A percentile compares a stretch with the other conserved stretches of the same genome.
Conservation (phyloP, 2,329 filamentous ascomycete genomes). For the Balansia obtecta region DNA sequence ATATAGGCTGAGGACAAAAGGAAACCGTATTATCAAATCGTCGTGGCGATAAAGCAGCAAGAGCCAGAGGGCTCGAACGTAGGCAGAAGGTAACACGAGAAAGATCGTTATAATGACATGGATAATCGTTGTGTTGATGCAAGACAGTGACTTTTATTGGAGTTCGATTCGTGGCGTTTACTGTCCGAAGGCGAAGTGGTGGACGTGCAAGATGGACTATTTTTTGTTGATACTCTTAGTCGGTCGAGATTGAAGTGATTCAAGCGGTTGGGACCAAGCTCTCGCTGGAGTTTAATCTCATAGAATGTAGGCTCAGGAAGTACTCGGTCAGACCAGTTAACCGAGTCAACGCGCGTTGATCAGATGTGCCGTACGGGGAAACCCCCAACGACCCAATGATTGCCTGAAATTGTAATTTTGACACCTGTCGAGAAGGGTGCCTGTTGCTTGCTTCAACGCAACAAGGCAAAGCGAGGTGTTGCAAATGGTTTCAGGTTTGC, state of each 20-base stretch:
- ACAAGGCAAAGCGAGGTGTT: neutral
- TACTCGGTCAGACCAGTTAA: neutral
- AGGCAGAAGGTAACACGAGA: constrained; percentile 20
- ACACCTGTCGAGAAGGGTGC: neutral
- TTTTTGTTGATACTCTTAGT: no score
- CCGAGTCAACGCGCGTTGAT: constrained; percentile 1
- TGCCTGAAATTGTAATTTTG: constrained; percentile 4
- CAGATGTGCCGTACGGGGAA: constrained; percentile 11
- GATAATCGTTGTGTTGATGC: constrained; percentile 16
- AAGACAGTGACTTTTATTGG: constrained; percentile 6
- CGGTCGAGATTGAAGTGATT: no score
- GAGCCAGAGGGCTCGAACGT: constrained; percentile 18
- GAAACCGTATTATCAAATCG: constrained; percentile 20
- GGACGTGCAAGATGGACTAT: no score
- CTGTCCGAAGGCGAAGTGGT: no score
- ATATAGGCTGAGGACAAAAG: constrained; percentile 23
- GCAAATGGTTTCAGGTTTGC: neutral
- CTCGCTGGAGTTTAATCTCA: no score
- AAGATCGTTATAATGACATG: constrained; percentile 33
- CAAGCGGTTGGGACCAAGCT: no score
- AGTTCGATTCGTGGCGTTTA: neutral
- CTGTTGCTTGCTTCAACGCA: neutral
- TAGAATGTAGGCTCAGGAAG: no score
- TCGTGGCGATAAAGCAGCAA: constrained; percentile 17
- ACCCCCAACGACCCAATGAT: constrained; percentile 15